phyloP scores from a whole-genome alignment of 139 green algal genomes.

The Edaphochlamys debaryana region DNA sequence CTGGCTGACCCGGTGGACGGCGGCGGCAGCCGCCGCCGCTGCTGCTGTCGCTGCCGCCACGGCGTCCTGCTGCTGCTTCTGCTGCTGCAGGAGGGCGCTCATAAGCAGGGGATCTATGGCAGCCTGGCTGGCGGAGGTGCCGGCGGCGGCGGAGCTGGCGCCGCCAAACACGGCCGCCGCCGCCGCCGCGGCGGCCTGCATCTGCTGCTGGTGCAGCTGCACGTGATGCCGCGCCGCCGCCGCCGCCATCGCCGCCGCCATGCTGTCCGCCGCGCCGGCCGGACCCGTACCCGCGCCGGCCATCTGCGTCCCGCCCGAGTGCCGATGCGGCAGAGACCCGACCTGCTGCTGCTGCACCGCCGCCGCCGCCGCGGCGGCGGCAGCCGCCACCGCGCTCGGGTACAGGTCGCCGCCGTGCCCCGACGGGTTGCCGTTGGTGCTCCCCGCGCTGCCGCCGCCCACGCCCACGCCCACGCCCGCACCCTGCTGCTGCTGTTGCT shows the following conservation, averaged over 20 bases:
- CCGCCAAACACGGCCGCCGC: background rate
- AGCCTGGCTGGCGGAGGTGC: background rate
- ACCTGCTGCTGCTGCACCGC: conserved; percentile 6
- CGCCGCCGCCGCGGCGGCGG: background rate
- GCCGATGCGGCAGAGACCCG: background rate
- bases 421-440: conserved; percentile 27
- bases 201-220: background rate
- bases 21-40: conserved; percentile 2
- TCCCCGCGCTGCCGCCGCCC: background rate
- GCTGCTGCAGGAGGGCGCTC: conserved; percentile 1
- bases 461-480: background rate
- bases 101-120: background rate
- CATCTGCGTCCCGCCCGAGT: background rate
- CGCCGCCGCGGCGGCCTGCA: conserved; percentile 17
- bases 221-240: background rate
- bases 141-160: conserved; percentile 3
- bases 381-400: background rate
- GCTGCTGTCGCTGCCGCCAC: background rate
- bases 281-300: too few relatives aligned
- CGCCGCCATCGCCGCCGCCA: background rate
- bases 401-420: conserved; percentile 13
- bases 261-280: background rate
- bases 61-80: conserved; percentile 22
- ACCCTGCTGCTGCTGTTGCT: conserved; percentile 24
- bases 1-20: background rate